Base-by-base conservation (phyloP, 2,329 filamentous ascomycete species). In the Bipolaris zeicola region DNA sequence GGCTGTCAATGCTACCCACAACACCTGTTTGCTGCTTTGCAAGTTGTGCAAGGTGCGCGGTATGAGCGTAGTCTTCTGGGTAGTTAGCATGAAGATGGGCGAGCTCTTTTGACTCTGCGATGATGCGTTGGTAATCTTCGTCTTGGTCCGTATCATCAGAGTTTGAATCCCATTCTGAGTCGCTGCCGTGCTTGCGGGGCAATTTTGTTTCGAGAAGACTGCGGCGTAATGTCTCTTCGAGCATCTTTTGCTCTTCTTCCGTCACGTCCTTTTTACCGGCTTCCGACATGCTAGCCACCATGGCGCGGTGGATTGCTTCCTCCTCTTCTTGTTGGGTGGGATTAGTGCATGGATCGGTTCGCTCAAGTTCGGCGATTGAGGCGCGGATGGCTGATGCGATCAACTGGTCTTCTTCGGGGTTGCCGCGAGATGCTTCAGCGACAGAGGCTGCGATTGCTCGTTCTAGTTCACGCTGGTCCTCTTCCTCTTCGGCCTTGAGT, bases 331-430 rank as follows among this genome's bases (percentile, higher is more conserved):
- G 72, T n/a, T 71, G 69, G 0, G 55, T 37, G 2, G 24, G 36
- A 2, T 60, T 71, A 16, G 76, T 65, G 6, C 70, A 66, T 7
- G 67, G 65, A 14, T 69, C 67, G 5, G 64, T 66, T 14, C 69
- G 65, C 53, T 83, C 77, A 7, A 87, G 72, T 64, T 90, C 87
- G 13, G 78, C 79, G 14, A 95, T 81, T 60, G 89, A 91, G 5
- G 89, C 87, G 13, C 89, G 82, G 48, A 96, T 89, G 1, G 90
- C 90, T 18, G 85, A 81, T 69, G 92, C 91, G 45, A 96, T 82
- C 56, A 84, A 80, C 20, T 82, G 82, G 67, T 95, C 91, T 72
- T 95, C 89, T 18, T 85, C 81, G 0, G 81, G 70, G 60, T 94
- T 82, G 10, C 91, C 90, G 1, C 79, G 82, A 0, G 89, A 92